Evolutionary conservation across 345 rosid species (phyloP), one percentile per base, ranked within the genome.

Genomic region (Brassica rapa): DNA sequence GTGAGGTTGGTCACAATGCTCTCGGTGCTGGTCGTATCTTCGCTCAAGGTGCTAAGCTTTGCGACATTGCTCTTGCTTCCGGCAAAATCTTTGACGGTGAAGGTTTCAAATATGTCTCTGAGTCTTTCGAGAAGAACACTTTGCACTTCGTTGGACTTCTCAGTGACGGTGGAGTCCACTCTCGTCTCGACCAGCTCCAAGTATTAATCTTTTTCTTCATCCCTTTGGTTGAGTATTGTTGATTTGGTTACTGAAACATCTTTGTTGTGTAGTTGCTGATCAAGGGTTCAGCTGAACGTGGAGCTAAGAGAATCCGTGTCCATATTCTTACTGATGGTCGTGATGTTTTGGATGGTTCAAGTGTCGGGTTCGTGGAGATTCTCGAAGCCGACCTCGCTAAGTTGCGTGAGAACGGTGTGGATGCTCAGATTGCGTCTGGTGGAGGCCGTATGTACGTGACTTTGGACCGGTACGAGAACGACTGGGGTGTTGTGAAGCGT

Each of bases 381-480:
- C 89, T 95, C 61, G 98, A 89, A 82, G 88, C 86, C 0, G 93
- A 91, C 65, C 87, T 95, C 14, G 86, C 80, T 33, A 72, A 80
- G 0, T 76, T 91, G 37, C 87, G 91, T n/a, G 83, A 68, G 68
- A 93, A 93, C 29, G 99, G 98, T 64, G 73, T 90, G 30, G 99
- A 95, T 82, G 98, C 98, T 30, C 90, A 83, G 77, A 79, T 95
- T 70, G 99, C 98, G 60, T 95, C 99, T 66, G 99, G 99, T 82
- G 99, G 99, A 57, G 99, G 99, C 23, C 97, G 99, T 66, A 95
- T 95, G 99, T 83, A 90, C 29, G 98, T 95, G 49, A 95, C 98
- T 1, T 88, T 95, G 96, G 99, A 95, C 71, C 89, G 99, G 2
- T 95, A 95, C 56, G 99, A 95, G 99, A 95, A 95, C 77, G 99